Evolutionary conservation across 768 basidiomycete genomes (phyloP).

Genomic region (Chalciporus chontae): DNA sequence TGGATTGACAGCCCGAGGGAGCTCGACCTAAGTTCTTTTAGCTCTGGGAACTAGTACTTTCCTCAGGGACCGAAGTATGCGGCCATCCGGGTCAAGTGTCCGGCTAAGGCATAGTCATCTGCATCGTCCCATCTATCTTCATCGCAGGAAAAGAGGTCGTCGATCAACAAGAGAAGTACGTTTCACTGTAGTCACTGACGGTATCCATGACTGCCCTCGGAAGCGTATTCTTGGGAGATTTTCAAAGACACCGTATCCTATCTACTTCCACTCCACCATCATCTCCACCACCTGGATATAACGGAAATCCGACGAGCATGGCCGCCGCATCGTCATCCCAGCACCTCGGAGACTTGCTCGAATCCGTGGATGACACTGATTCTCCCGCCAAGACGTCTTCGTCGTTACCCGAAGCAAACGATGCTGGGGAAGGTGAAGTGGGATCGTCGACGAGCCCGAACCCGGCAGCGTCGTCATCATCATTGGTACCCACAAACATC

Average conservation of each 20-base stretch:
- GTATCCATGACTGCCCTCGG: conserved; percentile 55
- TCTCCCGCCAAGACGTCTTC: conserved; percentile 13
- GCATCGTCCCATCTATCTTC: no score
- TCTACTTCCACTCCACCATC: conserved; percentile 55
- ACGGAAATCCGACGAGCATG: conserved; percentile 14
- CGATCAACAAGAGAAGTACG: background rate
- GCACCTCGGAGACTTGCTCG: conserved; percentile 18
- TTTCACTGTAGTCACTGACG: background rate
- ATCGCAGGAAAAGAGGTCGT: background rate
- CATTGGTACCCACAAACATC: conserved; percentile 33
- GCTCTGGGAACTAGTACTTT: no score
- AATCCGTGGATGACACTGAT: conserved; percentile 20
- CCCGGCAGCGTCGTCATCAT: conserved; percentile 1
- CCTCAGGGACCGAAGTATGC: background rate
- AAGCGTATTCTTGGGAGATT: conserved; percentile 79
- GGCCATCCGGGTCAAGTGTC: background rate
- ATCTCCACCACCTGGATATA: conserved; percentile 35
- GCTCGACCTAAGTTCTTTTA: no score
- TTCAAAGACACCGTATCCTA: conserved; percentile 60
- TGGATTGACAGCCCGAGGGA: no score
- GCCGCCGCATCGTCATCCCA: conserved; percentile 10
- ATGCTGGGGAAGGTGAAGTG: background rate
- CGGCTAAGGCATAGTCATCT: no score
- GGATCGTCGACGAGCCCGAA: background rate
- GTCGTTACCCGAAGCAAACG: conserved; percentile 7